phyloP scores from a whole-genome alignment of 352 stramenopile genomes.

The Globisporangium echinulatum region DNA sequence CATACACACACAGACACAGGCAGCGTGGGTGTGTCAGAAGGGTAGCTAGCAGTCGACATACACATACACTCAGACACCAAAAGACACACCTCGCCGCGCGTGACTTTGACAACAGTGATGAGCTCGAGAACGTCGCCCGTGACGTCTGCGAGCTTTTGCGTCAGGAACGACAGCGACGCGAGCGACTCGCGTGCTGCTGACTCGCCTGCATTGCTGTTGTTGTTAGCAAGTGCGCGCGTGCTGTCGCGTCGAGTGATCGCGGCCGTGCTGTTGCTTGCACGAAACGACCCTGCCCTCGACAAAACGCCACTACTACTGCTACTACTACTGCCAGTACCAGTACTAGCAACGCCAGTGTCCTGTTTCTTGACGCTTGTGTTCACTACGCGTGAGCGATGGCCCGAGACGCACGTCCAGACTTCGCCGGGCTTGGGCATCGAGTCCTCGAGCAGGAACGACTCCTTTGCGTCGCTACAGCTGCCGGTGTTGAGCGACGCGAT shows the following conservation, averaged over 20 bases:
- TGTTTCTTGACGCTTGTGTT: conserved; percentile 24
- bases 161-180: conserved; percentile 26
- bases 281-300: conserved; percentile 1
- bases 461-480: conserved; percentile 22
- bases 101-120: conserved; percentile 72
- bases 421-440: conserved; percentile 71
- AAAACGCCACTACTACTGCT: background rate
- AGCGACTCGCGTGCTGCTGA: conserved; percentile 21
- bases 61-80: background rate
- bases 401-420: conserved; percentile 64
- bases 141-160: conserved; percentile 39
- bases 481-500: conserved; percentile 35
- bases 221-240: conserved; percentile 19
- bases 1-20: background rate
- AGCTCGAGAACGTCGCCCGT: conserved; percentile 51
- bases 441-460: conserved; percentile 66
- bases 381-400: conserved; percentile 35
- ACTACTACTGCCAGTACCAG: background rate
- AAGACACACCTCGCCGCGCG: conserved; percentile 42
- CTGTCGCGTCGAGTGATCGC: conserved; percentile 24
- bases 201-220: conserved; percentile 8
- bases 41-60: background rate
- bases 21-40: background rate
- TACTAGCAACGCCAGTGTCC: conserved; percentile 2
- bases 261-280: conserved; percentile 1